phyloP scores from a whole-genome alignment of 768 basidiomycete species.

The Hemileccinum rubropunctum region DNA sequence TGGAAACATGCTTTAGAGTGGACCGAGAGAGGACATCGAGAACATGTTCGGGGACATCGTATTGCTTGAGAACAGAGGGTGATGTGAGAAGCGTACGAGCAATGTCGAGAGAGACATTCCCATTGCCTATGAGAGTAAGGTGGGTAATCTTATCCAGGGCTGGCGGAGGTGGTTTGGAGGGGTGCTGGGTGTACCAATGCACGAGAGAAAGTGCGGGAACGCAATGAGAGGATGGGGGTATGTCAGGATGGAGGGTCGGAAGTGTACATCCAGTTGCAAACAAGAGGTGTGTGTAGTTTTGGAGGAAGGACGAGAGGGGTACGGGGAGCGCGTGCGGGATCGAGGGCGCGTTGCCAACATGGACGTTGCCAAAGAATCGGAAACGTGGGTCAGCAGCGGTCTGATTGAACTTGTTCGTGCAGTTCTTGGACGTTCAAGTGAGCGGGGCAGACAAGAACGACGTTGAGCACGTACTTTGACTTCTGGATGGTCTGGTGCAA shows the following conservation, averaged over 20 bases:
- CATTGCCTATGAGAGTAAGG: conserved; percentile 87
- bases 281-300: conserved; percentile 81
- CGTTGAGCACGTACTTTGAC: conserved; percentile 62
- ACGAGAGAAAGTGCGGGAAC: conserved; percentile 81
- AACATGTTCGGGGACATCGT: conserved; percentile 78
- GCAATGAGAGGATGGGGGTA: conserved; percentile 49
- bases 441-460: conserved; percentile 7
- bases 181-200: conserved; percentile 96
- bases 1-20: conserved; percentile 70
- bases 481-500: conserved; percentile 98
- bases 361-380: conserved; percentile 89
- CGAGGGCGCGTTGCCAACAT: conserved; percentile 42
- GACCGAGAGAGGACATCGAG: conserved; percentile 64
- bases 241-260: conserved; percentile 54
- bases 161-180: conserved; percentile 59
- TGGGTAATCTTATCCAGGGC: conserved; percentile 64
- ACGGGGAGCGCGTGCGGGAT: conserved; percentile 56
- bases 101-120: conserved; percentile 92
- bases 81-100: conserved; percentile 85
- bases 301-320: conserved; percentile 57
- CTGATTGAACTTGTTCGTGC: conserved; percentile 90
- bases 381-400: conserved; percentile 79
- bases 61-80: conserved; percentile 55
- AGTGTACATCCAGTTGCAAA: conserved; percentile 84
- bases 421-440: conserved; percentile 67